phyloP scores from a whole-genome alignment of 176 grass and related monocot species.

The Metroxylon sagu region DNA sequence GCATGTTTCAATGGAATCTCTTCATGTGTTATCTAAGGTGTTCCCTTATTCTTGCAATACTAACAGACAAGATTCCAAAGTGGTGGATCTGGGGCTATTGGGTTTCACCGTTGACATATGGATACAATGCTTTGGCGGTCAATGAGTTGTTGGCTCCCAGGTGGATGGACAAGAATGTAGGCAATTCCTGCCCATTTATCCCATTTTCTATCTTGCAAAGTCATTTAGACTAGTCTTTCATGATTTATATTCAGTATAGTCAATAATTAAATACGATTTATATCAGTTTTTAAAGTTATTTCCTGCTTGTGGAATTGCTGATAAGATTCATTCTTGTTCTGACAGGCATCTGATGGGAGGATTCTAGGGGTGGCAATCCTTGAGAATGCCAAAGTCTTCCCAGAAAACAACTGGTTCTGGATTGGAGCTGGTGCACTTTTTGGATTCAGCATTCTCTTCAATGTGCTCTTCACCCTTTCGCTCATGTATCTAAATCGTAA shows the following conservation, averaged over 20 bases:
- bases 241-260: no score
- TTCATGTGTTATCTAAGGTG: no score
- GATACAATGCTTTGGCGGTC: slow-evolving; percentile 78
- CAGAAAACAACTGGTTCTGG: slow-evolving; percentile 87
- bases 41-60: background rate
- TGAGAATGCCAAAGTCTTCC: slow-evolving; percentile 56
- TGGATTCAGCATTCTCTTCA: slow-evolving; percentile 94
- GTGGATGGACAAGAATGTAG: slow-evolving; percentile 53
- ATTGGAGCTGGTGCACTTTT: slow-evolving; percentile 75
- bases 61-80: slow-evolving; percentile 69
- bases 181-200: background rate
- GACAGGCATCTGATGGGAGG: slow-evolving; percentile 4
- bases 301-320: no score
- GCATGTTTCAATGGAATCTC: no score
- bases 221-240: no score
- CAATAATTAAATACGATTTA: no score
- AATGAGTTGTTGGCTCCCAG: slow-evolving; percentile 94
- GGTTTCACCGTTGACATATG: slow-evolving; percentile 83
- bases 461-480: slow-evolving; percentile 83
- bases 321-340: background rate
- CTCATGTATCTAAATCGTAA: slow-evolving; percentile 88
- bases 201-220: no score
- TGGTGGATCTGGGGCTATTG: slow-evolving; percentile 99
- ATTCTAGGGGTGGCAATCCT: slow-evolving; percentile 56
- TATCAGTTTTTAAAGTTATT: no score